These are phyloP conservation scores for Lachancea cidri DNA, from an alignment of 805 yeast species.

Conservation along the genomic window DNA sequence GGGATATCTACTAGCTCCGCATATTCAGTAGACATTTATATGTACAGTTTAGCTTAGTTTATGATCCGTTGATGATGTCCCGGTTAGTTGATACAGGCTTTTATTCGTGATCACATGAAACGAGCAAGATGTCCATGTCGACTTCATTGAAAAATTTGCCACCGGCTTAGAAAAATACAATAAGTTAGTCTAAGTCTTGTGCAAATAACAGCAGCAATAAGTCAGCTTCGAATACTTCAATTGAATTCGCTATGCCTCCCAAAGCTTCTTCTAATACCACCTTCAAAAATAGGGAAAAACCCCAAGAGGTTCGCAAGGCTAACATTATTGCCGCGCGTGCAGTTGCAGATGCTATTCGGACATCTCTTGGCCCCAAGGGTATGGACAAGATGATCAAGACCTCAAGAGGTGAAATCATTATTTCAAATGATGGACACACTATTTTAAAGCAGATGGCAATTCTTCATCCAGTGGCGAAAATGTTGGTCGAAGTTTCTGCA, in stretches of 20 bases:
- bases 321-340: conserved; percentile 91
- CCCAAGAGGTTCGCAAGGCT: conserved; percentile 86
- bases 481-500: conserved; percentile 94
- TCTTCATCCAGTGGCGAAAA: conserved; percentile 96
- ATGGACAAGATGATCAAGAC: conserved; percentile 99
- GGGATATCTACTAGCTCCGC: conserved; percentile 19
- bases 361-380: conserved; percentile 96
- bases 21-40: conserved; percentile 13
- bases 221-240: not conserved
- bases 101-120: too few species aligned
- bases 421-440: conserved; percentile 98
- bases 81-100: too few species aligned
- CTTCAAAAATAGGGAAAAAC: conserved; percentile 90
- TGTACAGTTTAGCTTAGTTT: not conserved
- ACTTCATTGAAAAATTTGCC: not conserved
- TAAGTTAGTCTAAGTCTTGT: not conserved
- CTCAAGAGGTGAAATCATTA: conserved; percentile 83
- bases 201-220: not conserved
- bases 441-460: conserved; percentile 97
- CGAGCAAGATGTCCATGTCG: too few species aligned
- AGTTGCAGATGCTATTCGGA: conserved; percentile 91
- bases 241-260: conserved; percentile 17
- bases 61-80: too few species aligned
- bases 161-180: not conserved
- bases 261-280: conserved; percentile 68